Conservation (phyloP, 352 stramenopile species). For the Pythium apleroticum region DNA sequence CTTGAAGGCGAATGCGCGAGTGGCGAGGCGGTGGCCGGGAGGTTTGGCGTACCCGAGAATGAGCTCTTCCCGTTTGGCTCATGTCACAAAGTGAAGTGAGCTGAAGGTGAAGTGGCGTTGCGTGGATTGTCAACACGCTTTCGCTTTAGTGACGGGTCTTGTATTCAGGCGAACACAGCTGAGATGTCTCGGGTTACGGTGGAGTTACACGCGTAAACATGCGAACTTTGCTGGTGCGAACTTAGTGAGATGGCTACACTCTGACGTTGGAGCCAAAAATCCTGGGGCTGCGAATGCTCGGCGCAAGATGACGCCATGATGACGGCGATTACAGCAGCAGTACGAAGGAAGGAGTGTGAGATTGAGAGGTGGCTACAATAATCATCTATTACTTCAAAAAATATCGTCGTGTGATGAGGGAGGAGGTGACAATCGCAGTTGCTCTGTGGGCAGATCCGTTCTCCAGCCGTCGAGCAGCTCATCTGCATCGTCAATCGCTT, state of each 20-base stretch:
- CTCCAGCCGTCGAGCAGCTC: neutral
- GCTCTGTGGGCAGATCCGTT: neutral
- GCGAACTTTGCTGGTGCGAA: constrained; percentile 5
- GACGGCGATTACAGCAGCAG: neutral
- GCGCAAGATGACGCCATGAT: neutral
- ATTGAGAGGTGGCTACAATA: constrained; percentile 33
- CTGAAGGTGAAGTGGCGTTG: neutral
- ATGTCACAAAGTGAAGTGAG: constrained; percentile 13
- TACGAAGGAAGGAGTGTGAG: neutral
- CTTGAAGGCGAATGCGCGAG: neutral
- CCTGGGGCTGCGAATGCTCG: neutral
- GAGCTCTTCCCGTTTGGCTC: constrained; percentile 4
- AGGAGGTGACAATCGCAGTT: constrained; percentile 5
- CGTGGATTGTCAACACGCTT: neutral
- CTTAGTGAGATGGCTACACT: constrained; percentile 21
- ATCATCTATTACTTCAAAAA: constrained; percentile 49
- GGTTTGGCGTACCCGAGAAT: neutral
- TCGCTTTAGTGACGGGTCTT: constrained; percentile 1
- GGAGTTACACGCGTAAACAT: neutral
- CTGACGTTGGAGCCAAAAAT: neutral
- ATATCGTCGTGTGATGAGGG: constrained; percentile 19
- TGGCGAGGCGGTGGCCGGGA: too few relatives aligned
- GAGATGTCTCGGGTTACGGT: neutral
- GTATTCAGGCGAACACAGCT: neutral
- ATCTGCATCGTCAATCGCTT: neutral